Base-by-base conservation (phyloP, 139 green algal genomes). In the Auxenochlorella pyrenoidosa region DNA sequence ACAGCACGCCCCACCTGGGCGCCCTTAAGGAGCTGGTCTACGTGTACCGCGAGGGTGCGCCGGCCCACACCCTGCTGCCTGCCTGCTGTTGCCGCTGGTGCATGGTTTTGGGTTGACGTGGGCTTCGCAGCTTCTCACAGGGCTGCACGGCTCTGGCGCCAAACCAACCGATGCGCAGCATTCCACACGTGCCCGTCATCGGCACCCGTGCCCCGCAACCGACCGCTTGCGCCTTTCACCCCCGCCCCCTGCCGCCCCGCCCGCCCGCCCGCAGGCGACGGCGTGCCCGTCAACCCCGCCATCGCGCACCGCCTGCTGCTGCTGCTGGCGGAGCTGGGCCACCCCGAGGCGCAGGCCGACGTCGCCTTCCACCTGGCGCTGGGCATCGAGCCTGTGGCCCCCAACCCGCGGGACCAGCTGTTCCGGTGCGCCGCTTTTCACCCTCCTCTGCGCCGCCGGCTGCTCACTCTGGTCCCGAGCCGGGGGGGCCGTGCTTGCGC, bases 281-380 rank as follows among this genome's bases (percentile, higher is more conserved):
- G 94, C 28, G 89, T 91, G 5, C 40, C 91, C 19, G 76, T 82
- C 13, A 90, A 97, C 84, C 86, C 91, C 10, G 58, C 79, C 30
- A 88, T 97, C 47, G 91, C 95, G 3, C 84, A 94, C 75, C 82
- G 92, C 73, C 91, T 98, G 66, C 92, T 97, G 73, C 88, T 82
- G 0, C n/a, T 58, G 13, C 93, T 96, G 44, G 92, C 95, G 32
- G 89, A 91, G 21, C 58, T 90, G 30, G 96, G 96, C 0, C 91
- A 97, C 80, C 77, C 95, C 15, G 91, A 95, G 76, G 94, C 94
- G 6, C 95, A 98, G 71, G 94, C 93, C 0, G 89, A 95, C 68
- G 90, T 97, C 90, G 95, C 76, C 0, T 79, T 96, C 70, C 80
- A 91, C n/a, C 85, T 91, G 32, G 88, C 91, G 0, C 75, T 94